Evolutionary conservation across 768 basidiomycete genomes (phyloP).

Genomic region (Daedaleopsis nitida): DNA sequence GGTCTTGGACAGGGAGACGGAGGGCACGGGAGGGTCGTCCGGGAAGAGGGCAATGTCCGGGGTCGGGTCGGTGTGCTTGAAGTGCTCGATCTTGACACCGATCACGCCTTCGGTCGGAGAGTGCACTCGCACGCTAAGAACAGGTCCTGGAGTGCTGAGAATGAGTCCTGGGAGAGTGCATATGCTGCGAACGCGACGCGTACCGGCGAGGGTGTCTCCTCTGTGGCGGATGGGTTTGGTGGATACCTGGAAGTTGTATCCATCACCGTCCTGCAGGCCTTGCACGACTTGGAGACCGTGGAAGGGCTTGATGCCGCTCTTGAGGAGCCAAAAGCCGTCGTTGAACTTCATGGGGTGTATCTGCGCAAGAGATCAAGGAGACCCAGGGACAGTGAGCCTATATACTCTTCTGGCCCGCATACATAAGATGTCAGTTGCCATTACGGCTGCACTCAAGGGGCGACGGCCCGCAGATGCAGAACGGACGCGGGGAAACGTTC

Average conservation of each 20-base stretch:
- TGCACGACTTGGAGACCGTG: slow-evolving; percentile 66
- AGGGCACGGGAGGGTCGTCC: slow-evolving; percentile 51
- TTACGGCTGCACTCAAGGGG: background rate
- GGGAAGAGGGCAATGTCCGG: slow-evolving; percentile 65
- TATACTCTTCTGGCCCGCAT: slow-evolving; percentile 5
- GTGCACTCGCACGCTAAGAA: slow-evolving; percentile 52
- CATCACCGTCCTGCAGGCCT: slow-evolving; percentile 43
- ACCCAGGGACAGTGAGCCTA: background rate
- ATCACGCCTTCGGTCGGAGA: slow-evolving; percentile 58
- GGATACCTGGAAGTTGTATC: slow-evolving; percentile 60
- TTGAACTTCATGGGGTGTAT: slow-evolving; percentile 59
- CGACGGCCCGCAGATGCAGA: background rate
- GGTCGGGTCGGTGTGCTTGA: slow-evolving; percentile 43
- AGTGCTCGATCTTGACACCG: slow-evolving; percentile 58
- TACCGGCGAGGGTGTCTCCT: slow-evolving; percentile 63
- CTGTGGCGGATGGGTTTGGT: slow-evolving; percentile 62
- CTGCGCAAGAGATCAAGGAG: background rate
- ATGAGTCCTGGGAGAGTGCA: slow-evolving; percentile 20
- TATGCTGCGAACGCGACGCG: slow-evolving; percentile 6
- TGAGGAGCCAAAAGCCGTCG: slow-evolving; percentile 73
- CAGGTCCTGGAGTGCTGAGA: slow-evolving; percentile 41
- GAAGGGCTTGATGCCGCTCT: slow-evolving; percentile 59
- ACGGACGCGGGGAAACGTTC: background rate
- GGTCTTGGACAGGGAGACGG: slow-evolving; percentile 38
- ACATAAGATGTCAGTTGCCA: background rate